Percentiles rank a stretch among this genome's conserved stretches.
Evolutionary conservation across 306 rosid genomes (phyloP).

Genomic region (Quercus parvula): DNA sequence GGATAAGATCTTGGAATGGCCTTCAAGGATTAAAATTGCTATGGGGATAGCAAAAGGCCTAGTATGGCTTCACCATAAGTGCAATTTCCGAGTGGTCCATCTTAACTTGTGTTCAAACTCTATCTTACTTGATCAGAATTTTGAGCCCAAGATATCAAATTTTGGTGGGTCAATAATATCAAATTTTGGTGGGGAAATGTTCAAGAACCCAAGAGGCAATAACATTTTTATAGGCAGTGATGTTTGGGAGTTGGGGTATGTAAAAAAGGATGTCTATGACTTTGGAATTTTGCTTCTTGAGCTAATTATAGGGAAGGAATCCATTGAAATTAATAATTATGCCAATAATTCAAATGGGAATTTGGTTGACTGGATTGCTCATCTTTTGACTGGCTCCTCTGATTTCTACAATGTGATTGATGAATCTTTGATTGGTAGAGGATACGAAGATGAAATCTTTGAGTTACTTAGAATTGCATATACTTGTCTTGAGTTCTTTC

Average conservation of each 20-base stretch:
- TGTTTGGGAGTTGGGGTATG: neutral
- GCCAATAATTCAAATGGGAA: neutral
- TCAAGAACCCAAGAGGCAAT: no score
- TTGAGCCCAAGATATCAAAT: slow-evolving; percentile 12
- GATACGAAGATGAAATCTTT: no score
- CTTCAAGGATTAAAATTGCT: neutral
- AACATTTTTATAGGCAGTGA: neutral
- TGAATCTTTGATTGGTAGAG: no score
- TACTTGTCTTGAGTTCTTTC: no score
- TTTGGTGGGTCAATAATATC: neutral
- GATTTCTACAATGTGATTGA: no score
- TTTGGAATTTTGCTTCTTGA: slow-evolving; percentile 15
- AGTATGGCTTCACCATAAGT: no score
- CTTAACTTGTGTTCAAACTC: neutral
- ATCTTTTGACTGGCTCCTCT: no score
- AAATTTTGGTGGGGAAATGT: neutral
- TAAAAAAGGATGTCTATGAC: slow-evolving; percentile 13
- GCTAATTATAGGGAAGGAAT: slow-evolving; percentile 9
- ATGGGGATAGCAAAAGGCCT: no score
- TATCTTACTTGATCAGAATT: slow-evolving; percentile 2
- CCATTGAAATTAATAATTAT: neutral
- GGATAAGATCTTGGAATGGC: neutral
- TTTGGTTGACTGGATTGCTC: no score
- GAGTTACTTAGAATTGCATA: no score
- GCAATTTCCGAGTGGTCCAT: no score